Conservation (phyloP, 345 rosid genomes). For the Gossypium rotundifolium region DNA sequence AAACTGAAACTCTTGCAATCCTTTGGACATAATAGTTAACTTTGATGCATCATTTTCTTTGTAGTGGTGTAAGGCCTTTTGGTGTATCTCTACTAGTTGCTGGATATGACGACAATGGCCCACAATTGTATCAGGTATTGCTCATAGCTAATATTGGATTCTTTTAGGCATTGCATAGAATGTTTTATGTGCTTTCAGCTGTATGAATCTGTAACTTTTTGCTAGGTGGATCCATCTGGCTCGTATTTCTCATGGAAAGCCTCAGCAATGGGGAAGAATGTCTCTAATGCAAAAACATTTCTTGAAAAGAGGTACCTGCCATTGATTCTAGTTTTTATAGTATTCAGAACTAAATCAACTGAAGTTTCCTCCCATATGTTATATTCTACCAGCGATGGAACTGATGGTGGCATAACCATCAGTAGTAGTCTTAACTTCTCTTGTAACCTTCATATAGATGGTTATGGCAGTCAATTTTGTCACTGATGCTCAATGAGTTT, state of each 20-base stretch:
- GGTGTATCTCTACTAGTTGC: slow-evolving; percentile 92
- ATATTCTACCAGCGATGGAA: not conserved
- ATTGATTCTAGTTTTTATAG: not conserved
- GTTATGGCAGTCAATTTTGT: not conserved
- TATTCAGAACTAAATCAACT: not conserved
- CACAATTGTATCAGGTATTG: slow-evolving; percentile 83
- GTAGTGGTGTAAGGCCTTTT: slow-evolving; percentile 92
- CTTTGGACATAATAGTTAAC: not conserved
- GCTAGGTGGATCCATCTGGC: slow-evolving; percentile 91
- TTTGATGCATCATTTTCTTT: slow-evolving; percentile 7
- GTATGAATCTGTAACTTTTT: not conserved
- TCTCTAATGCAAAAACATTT: slow-evolving; percentile 88
- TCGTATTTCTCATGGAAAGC: slow-evolving; percentile 99
- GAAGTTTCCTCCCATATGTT: not conserved
- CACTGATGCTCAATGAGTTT: not conserved
- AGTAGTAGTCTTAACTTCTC: not conserved
- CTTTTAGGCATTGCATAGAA: not conserved
- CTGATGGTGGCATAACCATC: not conserved
- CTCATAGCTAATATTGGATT: not conserved
- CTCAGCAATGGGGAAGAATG: slow-evolving; percentile 96
- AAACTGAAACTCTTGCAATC: not conserved
- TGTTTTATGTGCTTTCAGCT: not conserved
- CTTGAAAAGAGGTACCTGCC: slow-evolving; percentile 75
- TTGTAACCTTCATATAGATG: not conserved
- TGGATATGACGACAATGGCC: slow-evolving; percentile 93